Conservation (phyloP, 1,284 basidiomycete species). For the Hypsizygus ulmarius region DNA sequence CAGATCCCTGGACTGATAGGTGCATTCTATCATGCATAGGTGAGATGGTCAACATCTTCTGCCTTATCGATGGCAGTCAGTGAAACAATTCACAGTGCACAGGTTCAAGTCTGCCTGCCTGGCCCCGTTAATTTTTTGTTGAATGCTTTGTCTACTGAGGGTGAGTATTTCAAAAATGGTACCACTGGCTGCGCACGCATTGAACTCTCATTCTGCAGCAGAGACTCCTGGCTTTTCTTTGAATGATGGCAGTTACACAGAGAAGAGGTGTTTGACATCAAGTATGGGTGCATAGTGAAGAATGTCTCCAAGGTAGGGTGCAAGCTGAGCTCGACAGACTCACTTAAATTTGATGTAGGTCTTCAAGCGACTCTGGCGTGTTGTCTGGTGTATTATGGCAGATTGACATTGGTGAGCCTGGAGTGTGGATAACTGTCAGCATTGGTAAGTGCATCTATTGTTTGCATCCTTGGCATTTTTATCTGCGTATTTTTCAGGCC, state of each 20-base stretch:
- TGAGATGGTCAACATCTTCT: constrained; percentile 85
- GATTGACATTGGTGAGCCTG: constrained; percentile 85
- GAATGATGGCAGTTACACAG: constrained; percentile 79
- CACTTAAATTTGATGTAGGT: constrained; percentile 62
- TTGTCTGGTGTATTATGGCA: constrained; percentile 82
- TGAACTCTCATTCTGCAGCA: constrained; percentile 59
- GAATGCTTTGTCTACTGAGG: constrained; percentile 56
- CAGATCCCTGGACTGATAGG: constrained; percentile 74
- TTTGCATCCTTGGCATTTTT: constrained; percentile 8
- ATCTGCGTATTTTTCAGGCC: constrained; percentile 47
- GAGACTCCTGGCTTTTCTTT: constrained; percentile 57
- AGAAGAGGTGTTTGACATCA: constrained; percentile 75
- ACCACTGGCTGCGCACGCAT: constrained; percentile 61
- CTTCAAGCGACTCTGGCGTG: constrained; percentile 60
- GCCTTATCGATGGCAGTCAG: constrained; percentile 77
- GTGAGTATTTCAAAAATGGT: constrained; percentile 63
- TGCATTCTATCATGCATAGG: constrained; percentile 84
- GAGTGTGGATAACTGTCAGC: constrained; percentile 92
- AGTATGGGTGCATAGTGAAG: constrained; percentile 65
- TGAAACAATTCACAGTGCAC: constrained; percentile 52
- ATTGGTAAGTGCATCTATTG: constrained; percentile 54
- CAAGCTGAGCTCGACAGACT: constrained; percentile 71
- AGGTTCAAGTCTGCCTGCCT: constrained; percentile 57
- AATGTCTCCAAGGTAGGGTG: constrained; percentile 61
- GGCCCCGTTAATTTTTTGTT: constrained; percentile 69